A percentile compares a stretch with the other conserved stretches of the same genome.
Evolutionary conservation across 2,329 filamentous ascomycete species (phyloP).

Genomic region (Mycosphaerella sp.): DNA sequence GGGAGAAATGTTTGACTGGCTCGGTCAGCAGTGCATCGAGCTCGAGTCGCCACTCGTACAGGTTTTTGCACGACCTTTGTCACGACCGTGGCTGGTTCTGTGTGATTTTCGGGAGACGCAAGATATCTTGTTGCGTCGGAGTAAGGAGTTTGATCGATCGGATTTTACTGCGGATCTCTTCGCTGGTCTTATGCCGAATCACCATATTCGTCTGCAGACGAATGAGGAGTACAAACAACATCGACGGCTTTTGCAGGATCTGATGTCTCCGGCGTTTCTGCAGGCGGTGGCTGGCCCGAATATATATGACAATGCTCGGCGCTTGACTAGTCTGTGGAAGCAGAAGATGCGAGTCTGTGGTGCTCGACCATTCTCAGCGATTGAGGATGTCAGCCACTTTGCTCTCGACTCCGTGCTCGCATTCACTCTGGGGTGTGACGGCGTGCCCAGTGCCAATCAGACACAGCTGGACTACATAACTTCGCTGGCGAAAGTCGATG

Average conservation of each 20-base stretch:
- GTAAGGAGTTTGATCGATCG: slow-evolving; percentile 2
- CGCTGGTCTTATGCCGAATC: neutral
- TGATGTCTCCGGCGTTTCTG: slow-evolving; percentile 4
- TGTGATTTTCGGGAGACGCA: slow-evolving; percentile 3
- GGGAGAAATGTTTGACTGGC: too few species aligned
- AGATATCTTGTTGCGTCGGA: slow-evolving; percentile 1
- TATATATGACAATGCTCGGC: neutral
- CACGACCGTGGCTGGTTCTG: slow-evolving; percentile 2
- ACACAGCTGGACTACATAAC: too few species aligned
- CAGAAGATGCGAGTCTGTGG: too few species aligned
- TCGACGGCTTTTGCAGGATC: slow-evolving; percentile 3
- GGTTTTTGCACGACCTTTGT: slow-evolving; percentile 5
- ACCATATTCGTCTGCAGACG: neutral
- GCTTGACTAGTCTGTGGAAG: too few species aligned
- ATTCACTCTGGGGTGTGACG: too few species aligned
- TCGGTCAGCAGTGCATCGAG: neutral
- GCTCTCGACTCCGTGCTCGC: too few species aligned
- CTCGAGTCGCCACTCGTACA: slow-evolving; percentile 4
- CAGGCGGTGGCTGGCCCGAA: neutral
- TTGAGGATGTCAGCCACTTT: too few species aligned
- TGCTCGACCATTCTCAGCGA: too few species aligned
- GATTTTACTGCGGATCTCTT: slow-evolving; percentile 1
- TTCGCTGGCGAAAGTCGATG: too few species aligned
- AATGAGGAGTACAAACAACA: slow-evolving; percentile 4
- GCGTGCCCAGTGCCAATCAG: too few species aligned